Evolutionary conservation across 2,329 filamentous ascomycete genomes (phyloP).

Genomic region (Aspergillus udagawae): DNA sequence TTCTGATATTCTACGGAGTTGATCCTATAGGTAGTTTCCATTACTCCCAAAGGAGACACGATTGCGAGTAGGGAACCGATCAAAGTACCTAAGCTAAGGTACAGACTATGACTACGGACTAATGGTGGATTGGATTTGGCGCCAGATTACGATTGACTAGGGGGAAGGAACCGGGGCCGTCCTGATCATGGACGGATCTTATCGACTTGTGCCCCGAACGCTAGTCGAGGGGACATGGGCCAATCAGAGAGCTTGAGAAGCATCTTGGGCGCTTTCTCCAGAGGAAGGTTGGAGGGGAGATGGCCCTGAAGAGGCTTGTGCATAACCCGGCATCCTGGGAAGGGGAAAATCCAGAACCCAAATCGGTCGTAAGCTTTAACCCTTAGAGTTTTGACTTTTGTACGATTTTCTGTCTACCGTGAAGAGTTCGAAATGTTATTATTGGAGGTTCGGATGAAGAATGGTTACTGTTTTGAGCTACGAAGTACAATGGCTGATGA

Average conservation of each 20-base stretch:
- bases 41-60: not conserved
- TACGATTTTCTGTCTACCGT: not conserved
- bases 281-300: slow-evolving; percentile 3
- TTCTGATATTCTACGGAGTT: not conserved
- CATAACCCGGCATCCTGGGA: slow-evolving; percentile 11
- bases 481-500: not conserved
- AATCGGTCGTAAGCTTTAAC: not conserved
- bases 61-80: not conserved
- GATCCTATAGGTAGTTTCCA: not conserved
- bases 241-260: slow-evolving; percentile 6
- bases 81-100: slow-evolving; percentile 6
- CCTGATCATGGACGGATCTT: slow-evolving; percentile 13
- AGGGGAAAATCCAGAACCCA: not conserved
- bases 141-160: slow-evolving; percentile 9
- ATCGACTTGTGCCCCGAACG: slow-evolving; percentile 10
- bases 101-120: not conserved
- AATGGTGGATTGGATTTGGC: not conserved
- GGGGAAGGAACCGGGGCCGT: not conserved
- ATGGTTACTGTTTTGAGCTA: not conserved
- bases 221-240: slow-evolving; percentile 1
- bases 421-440: not conserved
- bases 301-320: slow-evolving; percentile 8
- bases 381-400: not conserved
- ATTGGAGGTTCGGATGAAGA: not conserved
- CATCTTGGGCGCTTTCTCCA: slow-evolving; percentile 8